Conservation (phyloP, 2,329 filamentous ascomycete species). For the Monosporascus sp. region DNA sequence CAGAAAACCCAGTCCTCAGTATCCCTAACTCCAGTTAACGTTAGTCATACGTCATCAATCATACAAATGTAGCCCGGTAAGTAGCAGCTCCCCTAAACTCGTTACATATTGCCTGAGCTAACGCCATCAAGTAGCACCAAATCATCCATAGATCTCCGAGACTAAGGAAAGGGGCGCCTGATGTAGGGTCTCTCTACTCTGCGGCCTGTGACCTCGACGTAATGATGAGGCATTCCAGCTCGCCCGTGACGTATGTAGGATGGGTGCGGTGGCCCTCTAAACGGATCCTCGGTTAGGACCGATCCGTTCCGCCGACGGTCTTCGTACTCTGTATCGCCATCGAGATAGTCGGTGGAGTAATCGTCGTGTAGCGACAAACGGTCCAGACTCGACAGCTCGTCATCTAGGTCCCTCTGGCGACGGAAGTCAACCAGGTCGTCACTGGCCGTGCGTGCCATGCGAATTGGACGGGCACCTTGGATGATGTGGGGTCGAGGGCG, state of each 20-base stretch:
- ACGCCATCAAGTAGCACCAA: no score
- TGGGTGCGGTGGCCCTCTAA: conserved; percentile 3
- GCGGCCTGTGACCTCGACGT: neutral
- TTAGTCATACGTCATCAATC: no score
- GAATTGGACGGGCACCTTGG: neutral
- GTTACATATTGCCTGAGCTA: no score
- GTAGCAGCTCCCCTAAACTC: no score
- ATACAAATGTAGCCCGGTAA: no score
- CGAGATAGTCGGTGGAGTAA: conserved; percentile 6
- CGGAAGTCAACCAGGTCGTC: conserved; percentile 2
- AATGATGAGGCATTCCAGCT: neutral
- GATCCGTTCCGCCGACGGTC: conserved; percentile 14
- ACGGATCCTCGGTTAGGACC: conserved; percentile 18
- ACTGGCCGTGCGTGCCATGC: neutral
- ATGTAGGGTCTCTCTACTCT: neutral
- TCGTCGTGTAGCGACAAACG: conserved; percentile 11
- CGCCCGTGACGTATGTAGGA: conserved; percentile 1
- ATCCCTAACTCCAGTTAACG: no score
- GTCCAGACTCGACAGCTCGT: conserved; percentile 6
- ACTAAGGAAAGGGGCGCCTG: neutral
- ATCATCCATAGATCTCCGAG: no score
- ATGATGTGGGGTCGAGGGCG: neutral
- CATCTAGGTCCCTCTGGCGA: conserved; percentile 1
- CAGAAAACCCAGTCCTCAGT: no score
- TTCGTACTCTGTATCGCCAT: conserved; percentile 11